phyloP scores from a whole-genome alignment of 2,329 filamentous ascomycete genomes.

The Simplicillium sp. region DNA sequence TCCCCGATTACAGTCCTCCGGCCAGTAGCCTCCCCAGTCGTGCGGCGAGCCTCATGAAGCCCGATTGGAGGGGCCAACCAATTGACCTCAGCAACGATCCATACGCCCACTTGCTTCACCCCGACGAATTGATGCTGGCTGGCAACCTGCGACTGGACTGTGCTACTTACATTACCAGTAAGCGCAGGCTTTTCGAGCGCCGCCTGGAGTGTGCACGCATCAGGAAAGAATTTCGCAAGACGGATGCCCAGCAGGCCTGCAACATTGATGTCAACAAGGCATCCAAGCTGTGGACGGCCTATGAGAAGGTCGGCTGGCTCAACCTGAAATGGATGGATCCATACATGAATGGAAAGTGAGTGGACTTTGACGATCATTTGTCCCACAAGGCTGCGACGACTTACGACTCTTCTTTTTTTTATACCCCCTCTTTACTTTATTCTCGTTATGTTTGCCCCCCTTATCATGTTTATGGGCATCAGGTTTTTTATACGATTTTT shows the following conservation, averaged over 20 bases:
- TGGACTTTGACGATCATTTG: not conserved
- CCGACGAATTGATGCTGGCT: slow-evolving; percentile 68
- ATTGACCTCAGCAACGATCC: slow-evolving; percentile 69
- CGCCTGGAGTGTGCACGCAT: slow-evolving; percentile 58
- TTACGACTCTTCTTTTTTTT: not conserved
- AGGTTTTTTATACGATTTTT: slow-evolving; percentile 2
- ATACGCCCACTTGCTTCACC: slow-evolving; percentile 60
- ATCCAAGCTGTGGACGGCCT: slow-evolving; percentile 84
- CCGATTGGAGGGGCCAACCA: slow-evolving; percentile 77
- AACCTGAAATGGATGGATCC: slow-evolving; percentile 36
- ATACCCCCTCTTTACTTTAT: not conserved
- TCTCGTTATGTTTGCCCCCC: not conserved
- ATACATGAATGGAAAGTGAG: slow-evolving; percentile 16
- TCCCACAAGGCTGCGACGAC: not conserved
- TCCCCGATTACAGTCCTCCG: slow-evolving; percentile 67
- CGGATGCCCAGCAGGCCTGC: slow-evolving; percentile 90
- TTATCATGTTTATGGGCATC: not conserved
- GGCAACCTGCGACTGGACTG: slow-evolving; percentile 74
- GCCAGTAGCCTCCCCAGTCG: slow-evolving; percentile 54
- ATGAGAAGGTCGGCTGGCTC: slow-evolving; percentile 80
- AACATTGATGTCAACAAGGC: slow-evolving; percentile 98
- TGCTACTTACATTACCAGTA: slow-evolving; percentile 84
- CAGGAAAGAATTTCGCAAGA: slow-evolving; percentile 85
- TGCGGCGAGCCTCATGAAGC: slow-evolving; percentile 59
- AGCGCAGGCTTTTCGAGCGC: slow-evolving; percentile 79